These are phyloP conservation scores for Salix purpurea DNA, from an alignment of 345 rosid genomes.

Conservation along the genomic window DNA sequence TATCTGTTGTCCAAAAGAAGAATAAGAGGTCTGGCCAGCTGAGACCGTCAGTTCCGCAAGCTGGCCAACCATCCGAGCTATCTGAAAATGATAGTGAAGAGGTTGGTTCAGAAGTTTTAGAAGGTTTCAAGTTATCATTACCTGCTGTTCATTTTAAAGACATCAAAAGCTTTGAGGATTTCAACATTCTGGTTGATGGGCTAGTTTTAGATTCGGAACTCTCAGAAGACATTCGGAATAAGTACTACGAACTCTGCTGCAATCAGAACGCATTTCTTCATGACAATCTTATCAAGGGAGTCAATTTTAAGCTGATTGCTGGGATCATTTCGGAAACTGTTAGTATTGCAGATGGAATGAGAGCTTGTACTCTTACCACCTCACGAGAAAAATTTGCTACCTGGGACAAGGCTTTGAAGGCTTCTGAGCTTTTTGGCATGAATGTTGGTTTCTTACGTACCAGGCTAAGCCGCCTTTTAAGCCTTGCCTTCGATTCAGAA, in stretches of 20 bases:
- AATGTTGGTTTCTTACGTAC: conserved; percentile 55
- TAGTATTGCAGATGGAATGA: conserved; percentile 51
- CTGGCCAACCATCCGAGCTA: conserved; percentile 35
- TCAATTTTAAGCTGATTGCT: conserved; percentile 44
- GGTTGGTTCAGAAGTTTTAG: conserved; percentile 61
- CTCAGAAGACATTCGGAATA: conserved; percentile 41
- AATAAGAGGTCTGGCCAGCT: conserved; percentile 31
- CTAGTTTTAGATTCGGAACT: conserved; percentile 46
- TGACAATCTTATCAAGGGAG: conserved; percentile 43
- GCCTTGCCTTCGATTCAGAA: conserved; percentile 48
- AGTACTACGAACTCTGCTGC: conserved; percentile 56
- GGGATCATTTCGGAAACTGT: conserved; percentile 61
- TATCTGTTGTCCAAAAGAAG: conserved; percentile 39
- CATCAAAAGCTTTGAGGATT: conserved; percentile 37
- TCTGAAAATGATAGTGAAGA: conserved; percentile 65
- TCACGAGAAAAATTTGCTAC: conserved; percentile 40
- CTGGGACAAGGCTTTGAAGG: conserved; percentile 59
- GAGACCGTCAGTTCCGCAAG: conserved; percentile 18
- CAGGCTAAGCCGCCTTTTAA: conserved; percentile 38
- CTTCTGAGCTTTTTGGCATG: conserved; percentile 63
- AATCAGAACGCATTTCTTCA: conserved; percentile 60
- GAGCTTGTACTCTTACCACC: conserved; percentile 44
- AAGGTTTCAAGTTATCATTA: conserved; percentile 43
- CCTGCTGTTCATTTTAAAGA: conserved; percentile 41
- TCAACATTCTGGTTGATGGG: conserved; percentile 47